These are phyloP conservation scores for Dentipellis sp. DNA, from an alignment of 768 basidiomycete genomes.

Conservation along the genomic window DNA sequence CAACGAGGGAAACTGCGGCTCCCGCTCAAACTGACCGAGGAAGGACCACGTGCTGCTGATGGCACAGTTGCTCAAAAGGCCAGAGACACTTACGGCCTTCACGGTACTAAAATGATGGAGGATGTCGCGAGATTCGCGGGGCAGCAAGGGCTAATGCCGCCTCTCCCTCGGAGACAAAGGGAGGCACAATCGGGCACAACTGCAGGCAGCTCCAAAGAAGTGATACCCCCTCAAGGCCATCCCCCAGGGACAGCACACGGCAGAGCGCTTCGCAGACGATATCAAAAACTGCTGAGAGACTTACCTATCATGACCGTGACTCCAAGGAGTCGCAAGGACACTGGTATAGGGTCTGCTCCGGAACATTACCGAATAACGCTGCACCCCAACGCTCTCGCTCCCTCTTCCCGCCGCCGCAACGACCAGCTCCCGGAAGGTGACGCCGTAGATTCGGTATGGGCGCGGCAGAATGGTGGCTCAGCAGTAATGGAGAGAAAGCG, in stretches of 20 bases:
- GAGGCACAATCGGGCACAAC: not conserved
- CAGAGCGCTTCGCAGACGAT: conserved; percentile 37
- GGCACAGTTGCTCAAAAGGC: no score
- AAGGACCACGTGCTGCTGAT: no score
- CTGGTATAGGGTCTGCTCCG: not conserved
- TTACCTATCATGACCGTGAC: conserved; percentile 40
- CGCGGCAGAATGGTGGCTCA: conserved; percentile 3
- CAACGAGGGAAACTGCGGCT: conserved; percentile 49
- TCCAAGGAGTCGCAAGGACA: not conserved
- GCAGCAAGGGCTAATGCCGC: conserved; percentile 14
- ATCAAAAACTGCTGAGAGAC: conserved; percentile 48
- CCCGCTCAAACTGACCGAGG: conserved; percentile 42
- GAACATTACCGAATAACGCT: conserved; percentile 24
- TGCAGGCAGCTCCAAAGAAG: not conserved
- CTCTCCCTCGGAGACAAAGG: conserved; percentile 4
- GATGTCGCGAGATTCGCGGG: conserved; percentile 39
- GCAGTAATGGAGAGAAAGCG: no score
- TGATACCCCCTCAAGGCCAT: not conserved
- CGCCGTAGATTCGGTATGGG: conserved; percentile 28
- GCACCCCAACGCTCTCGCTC: conserved; percentile 21
- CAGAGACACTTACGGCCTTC: conserved; percentile 25
- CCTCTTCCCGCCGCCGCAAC: not conserved
- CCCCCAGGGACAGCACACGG: conserved; percentile 5
- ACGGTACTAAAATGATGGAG: conserved; percentile 32
- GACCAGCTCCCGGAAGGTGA: conserved; percentile 17